These are phyloP conservation scores for Blastobotrys niveus DNA, from an alignment of 1,139 yeast genomes.

Conservation along the genomic window DNA sequence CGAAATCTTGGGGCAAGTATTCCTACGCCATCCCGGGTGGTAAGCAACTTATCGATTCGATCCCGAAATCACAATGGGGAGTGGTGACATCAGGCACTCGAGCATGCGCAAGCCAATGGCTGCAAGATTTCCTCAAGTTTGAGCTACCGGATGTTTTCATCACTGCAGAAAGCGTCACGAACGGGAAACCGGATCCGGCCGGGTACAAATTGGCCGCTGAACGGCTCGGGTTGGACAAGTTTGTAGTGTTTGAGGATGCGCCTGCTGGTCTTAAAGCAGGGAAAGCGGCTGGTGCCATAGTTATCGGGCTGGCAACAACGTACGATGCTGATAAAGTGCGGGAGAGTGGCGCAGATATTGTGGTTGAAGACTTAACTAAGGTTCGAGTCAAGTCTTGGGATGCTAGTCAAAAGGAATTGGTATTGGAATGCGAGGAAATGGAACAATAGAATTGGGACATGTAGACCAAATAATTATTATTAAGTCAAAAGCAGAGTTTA, in stretches of 20 bases:
- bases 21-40: constrained; percentile 72
- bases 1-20: constrained; percentile 59
- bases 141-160: constrained; percentile 63
- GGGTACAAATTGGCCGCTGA: constrained; percentile 54
- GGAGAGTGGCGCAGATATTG: constrained; percentile 69
- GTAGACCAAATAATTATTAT: too few relatives aligned
- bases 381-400: constrained; percentile 27
- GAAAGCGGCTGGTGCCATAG: constrained; percentile 71
- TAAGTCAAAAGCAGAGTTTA: too few relatives aligned
- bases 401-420: constrained; percentile 2
- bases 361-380: constrained; percentile 58
- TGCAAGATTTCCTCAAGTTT: constrained; percentile 45
- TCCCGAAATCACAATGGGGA: constrained; percentile 48
- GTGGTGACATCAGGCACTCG: constrained; percentile 76
- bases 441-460: too few relatives aligned
- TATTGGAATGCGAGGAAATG: constrained; percentile 3
- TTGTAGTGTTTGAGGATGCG: constrained; percentile 74
- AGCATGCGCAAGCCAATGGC: constrained; percentile 69
- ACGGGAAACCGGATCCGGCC: constrained; percentile 78
- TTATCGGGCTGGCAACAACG: constrained; percentile 73
- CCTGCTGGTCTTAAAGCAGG: constrained; percentile 83
- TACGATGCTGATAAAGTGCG: constrained; percentile 59
- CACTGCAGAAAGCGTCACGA: constrained; percentile 65
- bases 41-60: constrained; percentile 48
- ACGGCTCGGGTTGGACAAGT: constrained; percentile 50